phyloP scores from a whole-genome alignment of 371 early-diverging fungal genomes.

The Massospora cicadina region DNA sequence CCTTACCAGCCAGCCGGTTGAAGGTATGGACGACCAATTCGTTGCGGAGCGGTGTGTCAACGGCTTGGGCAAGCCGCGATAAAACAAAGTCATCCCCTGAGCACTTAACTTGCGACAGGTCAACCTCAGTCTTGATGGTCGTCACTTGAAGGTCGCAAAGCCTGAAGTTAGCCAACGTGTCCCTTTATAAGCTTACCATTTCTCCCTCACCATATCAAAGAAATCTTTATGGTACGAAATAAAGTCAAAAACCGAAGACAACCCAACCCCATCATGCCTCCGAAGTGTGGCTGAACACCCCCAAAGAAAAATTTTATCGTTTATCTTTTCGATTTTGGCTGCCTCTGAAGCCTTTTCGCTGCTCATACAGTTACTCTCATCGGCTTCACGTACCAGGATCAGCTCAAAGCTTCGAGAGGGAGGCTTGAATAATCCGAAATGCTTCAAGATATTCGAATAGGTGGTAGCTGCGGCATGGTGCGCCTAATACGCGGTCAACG shows the following conservation, averaged over 20 bases:
- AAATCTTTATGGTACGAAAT: slow-evolving; percentile 59
- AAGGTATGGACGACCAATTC: slow-evolving; percentile 34
- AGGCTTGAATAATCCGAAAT: slow-evolving; percentile 33
- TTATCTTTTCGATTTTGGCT: background rate
- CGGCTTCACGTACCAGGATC: background rate
- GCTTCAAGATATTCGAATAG: slow-evolving; percentile 47
- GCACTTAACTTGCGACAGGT: slow-evolving; percentile 28
- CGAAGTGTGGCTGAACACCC: slow-evolving; percentile 86
- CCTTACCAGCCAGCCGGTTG: slow-evolving; percentile 25
- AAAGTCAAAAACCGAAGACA: slow-evolving; percentile 49
- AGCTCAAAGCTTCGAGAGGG: background rate
- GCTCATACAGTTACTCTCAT: too few relatives aligned
- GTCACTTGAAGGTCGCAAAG: slow-evolving; percentile 44
- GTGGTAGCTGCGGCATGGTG: slow-evolving; percentile 74
- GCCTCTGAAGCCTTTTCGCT: slow-evolving; percentile 3
- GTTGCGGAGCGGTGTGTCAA: slow-evolving; percentile 52
- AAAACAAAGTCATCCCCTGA: slow-evolving; percentile 39
- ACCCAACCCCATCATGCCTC: slow-evolving; percentile 60
- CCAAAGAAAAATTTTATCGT: slow-evolving; percentile 43
- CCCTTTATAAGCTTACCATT: slow-evolving; percentile 26
- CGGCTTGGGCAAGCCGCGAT: slow-evolving; percentile 30
- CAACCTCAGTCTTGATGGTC: slow-evolving; percentile 37
- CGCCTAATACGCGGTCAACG: slow-evolving; percentile 26
- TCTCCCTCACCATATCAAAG: slow-evolving; percentile 60
- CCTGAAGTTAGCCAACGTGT: slow-evolving; percentile 18